Percentiles rank a stretch among this genome's conserved stretches.
Conservation (phyloP, 2,329 filamentous ascomycete species). For the Cercospora berteroae region DNA sequence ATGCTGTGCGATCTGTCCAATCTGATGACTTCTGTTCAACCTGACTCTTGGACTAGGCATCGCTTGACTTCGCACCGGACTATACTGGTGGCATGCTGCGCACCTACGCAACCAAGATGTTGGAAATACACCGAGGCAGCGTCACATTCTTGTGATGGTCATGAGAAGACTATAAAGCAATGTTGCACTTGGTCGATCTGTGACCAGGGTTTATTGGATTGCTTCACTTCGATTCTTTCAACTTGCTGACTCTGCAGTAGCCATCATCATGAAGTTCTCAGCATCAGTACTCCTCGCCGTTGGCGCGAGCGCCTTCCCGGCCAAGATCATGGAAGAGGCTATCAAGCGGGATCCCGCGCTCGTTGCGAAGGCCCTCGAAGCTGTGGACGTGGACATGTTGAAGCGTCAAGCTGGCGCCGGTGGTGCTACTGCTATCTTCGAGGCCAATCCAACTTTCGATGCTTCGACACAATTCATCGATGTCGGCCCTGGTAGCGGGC, state of each 20-base stretch:
- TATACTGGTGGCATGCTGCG: background rate
- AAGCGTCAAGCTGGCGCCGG: conserved; percentile 24
- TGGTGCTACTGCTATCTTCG: conserved; percentile 23
- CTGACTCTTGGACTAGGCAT: background rate
- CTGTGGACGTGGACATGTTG: conserved; percentile 7
- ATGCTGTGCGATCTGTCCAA: conserved; percentile 7
- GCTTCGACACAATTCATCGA: conserved; percentile 27
- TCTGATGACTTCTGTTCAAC: background rate
- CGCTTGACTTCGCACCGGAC: background rate
- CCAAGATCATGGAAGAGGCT: conserved; percentile 14
- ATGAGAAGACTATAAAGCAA: background rate
- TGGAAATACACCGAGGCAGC: background rate
- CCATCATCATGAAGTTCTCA: conserved; percentile 17
- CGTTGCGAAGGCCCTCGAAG: conserved; percentile 9
- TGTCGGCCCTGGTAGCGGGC: conserved; percentile 26
- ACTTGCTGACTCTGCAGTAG: background rate
- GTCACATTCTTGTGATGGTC: background rate
- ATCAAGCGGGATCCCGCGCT: conserved; percentile 8
- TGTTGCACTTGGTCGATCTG: background rate
- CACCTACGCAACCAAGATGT: background rate
- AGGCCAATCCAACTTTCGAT: conserved; percentile 31
- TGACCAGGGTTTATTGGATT: background rate
- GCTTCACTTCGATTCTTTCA: background rate
- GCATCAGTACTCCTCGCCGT: conserved; percentile 5
- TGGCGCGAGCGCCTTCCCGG: conserved; percentile 16